Evolutionary conservation across 805 yeast species (phyloP), one percentile per base, ranked within the genome.

Genomic region (Komagataella mondaviorum): DNA sequence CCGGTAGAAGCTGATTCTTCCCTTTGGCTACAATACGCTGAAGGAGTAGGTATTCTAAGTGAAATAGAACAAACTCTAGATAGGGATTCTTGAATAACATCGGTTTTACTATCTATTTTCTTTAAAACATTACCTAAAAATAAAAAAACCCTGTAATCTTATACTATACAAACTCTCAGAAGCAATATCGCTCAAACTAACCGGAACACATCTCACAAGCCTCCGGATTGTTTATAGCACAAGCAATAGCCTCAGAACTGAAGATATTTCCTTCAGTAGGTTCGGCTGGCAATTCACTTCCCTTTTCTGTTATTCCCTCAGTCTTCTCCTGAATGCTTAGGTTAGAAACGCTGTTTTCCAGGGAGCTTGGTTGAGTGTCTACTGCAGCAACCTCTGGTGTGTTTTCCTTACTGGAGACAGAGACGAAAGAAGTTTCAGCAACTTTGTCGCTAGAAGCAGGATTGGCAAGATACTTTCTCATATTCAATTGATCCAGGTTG

Each of bases 121-220:
- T 30, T 30, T 30, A 30, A 8, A 30, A 12, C 14, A 30, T 30
- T 30, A 30, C 39, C 14, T 30, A 48, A 43, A 44, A 22, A 49
- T 46, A 39, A 36, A 48, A 48, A 39, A 47, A 54, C 6, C 47
- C 6, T 18, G 49, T 18, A 18, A 20, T 46, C 23, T 48, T 48
- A n/a, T n/a, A 47, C 45, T 22, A 48, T 39, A 49, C 48, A 23
- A 46, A 23, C 22, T 47, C 39, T 30, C 14, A 14, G 14, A 30
- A 30, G 39, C 4, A 30, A 30, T 30, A 30, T 8, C 14, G 39
- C 39, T 30, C 24, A n/a, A 18, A 16, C 69, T 71, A 93, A 73
- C 98, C 98, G 54, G 98, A 91, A 75, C 99, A 93, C 98, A 93
- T 93, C 64, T 91, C 91, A 72, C 99, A 91, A 49, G 98, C 81